These are phyloP conservation scores for Nemania bipapillata DNA, from an alignment of 2,329 filamentous ascomycete species.

Conservation along the genomic window DNA sequence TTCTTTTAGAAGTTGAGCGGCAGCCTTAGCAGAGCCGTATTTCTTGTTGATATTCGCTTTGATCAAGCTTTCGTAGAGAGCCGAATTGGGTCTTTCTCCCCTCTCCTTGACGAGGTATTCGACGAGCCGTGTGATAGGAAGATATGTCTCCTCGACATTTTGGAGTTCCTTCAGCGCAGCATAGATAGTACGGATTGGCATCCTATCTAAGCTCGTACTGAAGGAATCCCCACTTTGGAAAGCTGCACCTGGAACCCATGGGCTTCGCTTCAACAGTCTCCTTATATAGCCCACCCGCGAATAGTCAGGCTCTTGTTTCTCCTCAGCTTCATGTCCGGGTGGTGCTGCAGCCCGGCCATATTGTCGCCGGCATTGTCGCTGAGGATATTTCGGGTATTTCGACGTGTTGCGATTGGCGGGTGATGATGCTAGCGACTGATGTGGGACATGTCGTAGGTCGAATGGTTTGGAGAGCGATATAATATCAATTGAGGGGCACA, in stretches of 20 bases:
- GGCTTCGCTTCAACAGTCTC: conserved; percentile 43
- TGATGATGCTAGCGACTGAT: conserved; percentile 24
- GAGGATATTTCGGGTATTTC: conserved; percentile 22
- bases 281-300: conserved; percentile 43
- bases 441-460: conserved; percentile 33
- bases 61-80: conserved; percentile 79
- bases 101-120: conserved; percentile 68
- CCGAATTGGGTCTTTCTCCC: conserved; percentile 63
- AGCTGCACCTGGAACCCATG: conserved; percentile 44
- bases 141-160: conserved; percentile 53
- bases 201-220: conserved; percentile 43
- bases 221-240: conserved; percentile 41
- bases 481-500: conserved; percentile 67
- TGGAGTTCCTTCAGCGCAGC: conserved; percentile 58
- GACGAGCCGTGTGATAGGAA: conserved; percentile 60
- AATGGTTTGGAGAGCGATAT: conserved; percentile 52
- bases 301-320: conserved; percentile 24
- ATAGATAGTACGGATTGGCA: conserved; percentile 57
- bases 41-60: conserved; percentile 72
- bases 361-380: conserved; percentile 31
- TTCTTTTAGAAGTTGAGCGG: conserved; percentile 74
- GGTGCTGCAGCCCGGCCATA: conserved; percentile 16
- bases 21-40: conserved; percentile 73
- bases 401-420: conserved; percentile 28
- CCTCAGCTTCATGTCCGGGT: neutral